A percentile compares a stretch with the other conserved stretches of the same genome.
Conservation (phyloP, 208 protist species). For the Leishmania gerbilli region DNA sequence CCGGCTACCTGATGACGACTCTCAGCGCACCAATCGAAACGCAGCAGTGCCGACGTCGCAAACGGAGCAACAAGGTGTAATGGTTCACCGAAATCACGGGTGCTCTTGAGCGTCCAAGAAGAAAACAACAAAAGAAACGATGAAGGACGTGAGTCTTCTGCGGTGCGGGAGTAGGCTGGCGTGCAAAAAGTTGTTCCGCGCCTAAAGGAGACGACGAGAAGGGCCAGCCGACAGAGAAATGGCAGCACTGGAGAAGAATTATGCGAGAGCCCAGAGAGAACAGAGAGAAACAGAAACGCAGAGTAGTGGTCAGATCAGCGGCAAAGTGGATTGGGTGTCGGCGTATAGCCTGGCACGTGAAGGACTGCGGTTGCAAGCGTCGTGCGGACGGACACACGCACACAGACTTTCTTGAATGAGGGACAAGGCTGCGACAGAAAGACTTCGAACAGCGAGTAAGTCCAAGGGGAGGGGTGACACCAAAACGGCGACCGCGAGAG, state of each 20-base stretch:
- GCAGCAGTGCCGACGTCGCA: background rate
- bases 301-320: background rate
- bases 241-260: no score
- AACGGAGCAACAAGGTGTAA: background rate
- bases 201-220: background rate
- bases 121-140: conserved; percentile 2
- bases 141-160: background rate
- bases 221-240: background rate
- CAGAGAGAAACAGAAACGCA: background rate
- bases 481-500: background rate
- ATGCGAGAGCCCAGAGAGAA: background rate
- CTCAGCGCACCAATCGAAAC: background rate
- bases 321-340: background rate
- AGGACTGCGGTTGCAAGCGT: background rate
- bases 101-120: background rate
- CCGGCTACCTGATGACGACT: background rate
- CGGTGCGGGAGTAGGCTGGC: background rate
- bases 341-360: background rate
- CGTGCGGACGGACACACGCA: background rate
- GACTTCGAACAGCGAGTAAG: background rate
- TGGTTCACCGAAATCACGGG: background rate
- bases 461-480: background rate
- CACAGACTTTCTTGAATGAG: background rate
- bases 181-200: background rate
- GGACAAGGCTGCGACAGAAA: background rate